Conservation (phyloP, 495 filamentous ascomycete species). For the Saxophila tyrrhenica region DNA sequence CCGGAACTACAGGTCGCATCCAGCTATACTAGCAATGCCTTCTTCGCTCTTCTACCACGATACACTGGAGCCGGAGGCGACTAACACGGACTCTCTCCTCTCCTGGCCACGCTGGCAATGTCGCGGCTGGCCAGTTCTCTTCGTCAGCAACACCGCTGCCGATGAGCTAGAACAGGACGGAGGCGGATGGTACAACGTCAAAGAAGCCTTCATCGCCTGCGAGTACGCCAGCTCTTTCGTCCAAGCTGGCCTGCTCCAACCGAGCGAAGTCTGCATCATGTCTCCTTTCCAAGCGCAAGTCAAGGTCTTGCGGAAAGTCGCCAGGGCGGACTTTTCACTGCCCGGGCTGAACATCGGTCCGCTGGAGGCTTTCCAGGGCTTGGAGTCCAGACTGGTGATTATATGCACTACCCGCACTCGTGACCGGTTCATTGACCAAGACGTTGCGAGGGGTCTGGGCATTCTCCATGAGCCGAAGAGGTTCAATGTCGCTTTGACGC, state of each 20-base stretch:
- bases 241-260: slow-evolving; percentile 25
- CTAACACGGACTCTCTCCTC: slow-evolving; percentile 26
- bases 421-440: slow-evolving; percentile 36
- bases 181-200: slow-evolving; percentile 43
- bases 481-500: slow-evolving; percentile 46
- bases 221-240: slow-evolving; percentile 33
- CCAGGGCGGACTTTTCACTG: slow-evolving; percentile 24
- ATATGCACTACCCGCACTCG: slow-evolving; percentile 43
- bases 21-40: slow-evolving; percentile 43
- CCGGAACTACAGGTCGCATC: slow-evolving; percentile 50
- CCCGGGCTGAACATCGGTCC: slow-evolving; percentile 44
- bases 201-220: slow-evolving; percentile 38
- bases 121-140: slow-evolving; percentile 39
- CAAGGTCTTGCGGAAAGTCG: slow-evolving; percentile 29
- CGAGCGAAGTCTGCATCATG: slow-evolving; percentile 43
- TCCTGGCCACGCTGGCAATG: slow-evolving; percentile 41
- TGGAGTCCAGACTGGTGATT: slow-evolving; percentile 43
- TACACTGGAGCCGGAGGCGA: slow-evolving; percentile 40
- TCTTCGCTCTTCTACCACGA: slow-evolving; percentile 43
- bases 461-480: slow-evolving; percentile 37
- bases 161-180: slow-evolving; percentile 42
- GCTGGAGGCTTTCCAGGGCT: slow-evolving; percentile 46
- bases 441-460: slow-evolving; percentile 37
- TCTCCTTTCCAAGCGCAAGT: slow-evolving; percentile 45
- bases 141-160: slow-evolving; percentile 32